A percentile compares a stretch with the other conserved stretches of the same genome.
Conservation (phyloP, 75 land plant species). For the Picea glauca region DNA sequence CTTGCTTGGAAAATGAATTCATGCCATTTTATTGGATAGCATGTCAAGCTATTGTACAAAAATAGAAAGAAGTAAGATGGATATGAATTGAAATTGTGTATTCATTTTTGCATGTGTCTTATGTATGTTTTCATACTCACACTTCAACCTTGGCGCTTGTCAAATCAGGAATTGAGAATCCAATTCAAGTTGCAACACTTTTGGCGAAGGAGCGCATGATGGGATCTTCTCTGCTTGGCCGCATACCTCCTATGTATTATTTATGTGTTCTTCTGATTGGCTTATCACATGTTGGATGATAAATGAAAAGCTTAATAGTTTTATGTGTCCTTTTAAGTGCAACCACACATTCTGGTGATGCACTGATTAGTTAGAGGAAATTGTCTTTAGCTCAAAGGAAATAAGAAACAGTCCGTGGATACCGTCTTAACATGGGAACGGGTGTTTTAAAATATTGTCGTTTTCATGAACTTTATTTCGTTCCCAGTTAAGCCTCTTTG, state of each 20-base stretch:
- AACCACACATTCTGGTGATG: neutral
- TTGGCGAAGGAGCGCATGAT: conserved; percentile 71
- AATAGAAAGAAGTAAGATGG: neutral
- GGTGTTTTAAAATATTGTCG: neutral
- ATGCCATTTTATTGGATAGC: neutral
- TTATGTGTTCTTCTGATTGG: neutral
- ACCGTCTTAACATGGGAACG: neutral
- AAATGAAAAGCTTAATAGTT: neutral
- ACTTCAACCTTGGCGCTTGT: conserved; percentile 18
- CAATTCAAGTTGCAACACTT: conserved; percentile 75
- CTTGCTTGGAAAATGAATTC: conserved; percentile 3
- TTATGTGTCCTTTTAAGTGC: neutral
- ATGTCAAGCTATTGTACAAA: neutral
- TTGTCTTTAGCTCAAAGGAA: neutral
- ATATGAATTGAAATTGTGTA: neutral
- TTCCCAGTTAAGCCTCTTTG: too few species aligned
- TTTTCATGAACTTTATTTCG: too few species aligned
- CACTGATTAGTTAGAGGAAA: neutral
- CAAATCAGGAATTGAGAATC: conserved; percentile 85
- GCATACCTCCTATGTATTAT: conserved; percentile 84
- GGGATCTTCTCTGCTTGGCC: conserved; percentile 73
- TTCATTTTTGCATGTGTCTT: neutral
- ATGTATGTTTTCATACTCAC: neutral
- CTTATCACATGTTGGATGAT: neutral
- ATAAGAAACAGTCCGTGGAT: neutral